Evolutionary conservation across 805 yeast genomes (phyloP).

Genomic region (Pichia scutulata): DNA sequence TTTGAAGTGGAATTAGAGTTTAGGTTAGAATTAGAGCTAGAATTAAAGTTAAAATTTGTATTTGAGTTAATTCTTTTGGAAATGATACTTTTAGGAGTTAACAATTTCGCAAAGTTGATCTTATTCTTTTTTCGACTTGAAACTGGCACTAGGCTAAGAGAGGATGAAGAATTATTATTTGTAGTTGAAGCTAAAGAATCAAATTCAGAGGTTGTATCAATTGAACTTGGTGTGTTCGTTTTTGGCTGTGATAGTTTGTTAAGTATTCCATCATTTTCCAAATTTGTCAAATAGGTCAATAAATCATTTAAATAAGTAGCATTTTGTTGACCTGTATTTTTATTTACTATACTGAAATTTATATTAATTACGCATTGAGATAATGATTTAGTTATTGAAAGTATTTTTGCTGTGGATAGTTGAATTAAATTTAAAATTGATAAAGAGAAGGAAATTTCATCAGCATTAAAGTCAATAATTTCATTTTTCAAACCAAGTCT

Average conservation of each 20-base stretch:
- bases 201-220: background rate
- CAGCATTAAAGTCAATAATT: background rate
- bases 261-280: background rate
- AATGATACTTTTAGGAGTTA: background rate
- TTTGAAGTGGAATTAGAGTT: background rate
- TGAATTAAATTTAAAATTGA: background rate
- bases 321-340: background rate
- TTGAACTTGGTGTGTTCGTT: background rate
- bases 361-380: background rate
- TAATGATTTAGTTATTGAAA: background rate
- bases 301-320: background rate
- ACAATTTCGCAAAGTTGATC: background rate
- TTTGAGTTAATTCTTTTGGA: background rate
- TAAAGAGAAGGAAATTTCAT: background rate
- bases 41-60: background rate
- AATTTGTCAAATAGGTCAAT: background rate
- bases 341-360: background rate
- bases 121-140: background rate
- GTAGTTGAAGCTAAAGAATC: background rate
- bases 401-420: background rate
- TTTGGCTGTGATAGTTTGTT: background rate
- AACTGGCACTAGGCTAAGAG: background rate
- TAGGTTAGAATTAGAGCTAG: background rate
- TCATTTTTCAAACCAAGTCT: slow-evolving; percentile 3
- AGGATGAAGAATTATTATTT: background rate